These are phyloP conservation scores for Neonectria magnoliae DNA, from an alignment of 2,329 filamentous ascomycete species.

Conservation along the genomic window DNA sequence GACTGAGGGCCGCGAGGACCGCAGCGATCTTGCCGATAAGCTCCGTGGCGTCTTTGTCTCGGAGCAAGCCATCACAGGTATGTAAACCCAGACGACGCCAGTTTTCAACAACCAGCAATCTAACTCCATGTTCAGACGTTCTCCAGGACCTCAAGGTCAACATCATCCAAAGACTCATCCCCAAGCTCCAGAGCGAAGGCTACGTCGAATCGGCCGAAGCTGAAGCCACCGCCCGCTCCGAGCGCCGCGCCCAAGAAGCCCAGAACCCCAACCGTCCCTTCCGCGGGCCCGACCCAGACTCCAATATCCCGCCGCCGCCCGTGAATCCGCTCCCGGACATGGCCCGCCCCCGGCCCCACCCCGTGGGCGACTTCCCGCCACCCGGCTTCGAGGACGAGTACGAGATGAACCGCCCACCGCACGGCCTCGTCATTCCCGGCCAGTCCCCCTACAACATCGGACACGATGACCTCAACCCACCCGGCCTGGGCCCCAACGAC, in stretches of 20 bases:
- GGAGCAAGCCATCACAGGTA: constrained; percentile 67
- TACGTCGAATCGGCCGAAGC: constrained; percentile 72
- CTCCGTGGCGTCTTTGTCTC: constrained; percentile 78
- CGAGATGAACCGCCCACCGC: constrained; percentile 75
- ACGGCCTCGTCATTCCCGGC: constrained; percentile 50
- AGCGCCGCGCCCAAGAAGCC: constrained; percentile 54
- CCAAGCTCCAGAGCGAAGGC: constrained; percentile 79
- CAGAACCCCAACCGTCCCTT: constrained; percentile 46
- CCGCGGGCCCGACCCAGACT: constrained; percentile 61
- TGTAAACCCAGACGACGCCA: background rate
- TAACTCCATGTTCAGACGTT: constrained; percentile 59
- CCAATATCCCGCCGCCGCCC: constrained; percentile 72
- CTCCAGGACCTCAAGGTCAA: constrained; percentile 77
- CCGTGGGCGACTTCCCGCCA: constrained; percentile 79
- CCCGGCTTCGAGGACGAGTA: constrained; percentile 95
- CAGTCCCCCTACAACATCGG: constrained; percentile 76
- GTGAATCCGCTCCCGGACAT: constrained; percentile 71
- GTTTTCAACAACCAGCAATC: background rate
- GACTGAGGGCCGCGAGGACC: constrained; percentile 58
- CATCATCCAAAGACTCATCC: constrained; percentile 86
- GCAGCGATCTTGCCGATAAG: constrained; percentile 58
- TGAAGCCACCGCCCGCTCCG: constrained; percentile 53
- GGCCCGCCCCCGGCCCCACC: constrained; percentile 66
- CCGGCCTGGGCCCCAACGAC: constrained; percentile 85
- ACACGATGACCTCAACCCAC: constrained; percentile 87